Evolutionary conservation across 2,329 filamentous ascomycete genomes (phyloP).

Genomic region (Venturia oleaginea): DNA sequence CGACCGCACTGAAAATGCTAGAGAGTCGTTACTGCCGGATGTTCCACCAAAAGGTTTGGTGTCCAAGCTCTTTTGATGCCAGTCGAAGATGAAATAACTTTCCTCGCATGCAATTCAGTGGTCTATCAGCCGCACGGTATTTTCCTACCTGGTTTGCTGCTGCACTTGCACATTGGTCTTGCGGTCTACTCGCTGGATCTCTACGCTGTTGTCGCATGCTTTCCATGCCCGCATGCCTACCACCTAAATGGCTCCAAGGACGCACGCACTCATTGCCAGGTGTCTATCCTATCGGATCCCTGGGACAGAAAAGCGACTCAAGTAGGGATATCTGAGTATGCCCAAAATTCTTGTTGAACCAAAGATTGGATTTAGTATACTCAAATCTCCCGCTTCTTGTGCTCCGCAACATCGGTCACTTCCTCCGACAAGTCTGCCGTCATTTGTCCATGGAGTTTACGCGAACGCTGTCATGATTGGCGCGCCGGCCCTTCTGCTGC

Average conservation of each 20-base stretch:
- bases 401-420: no score
- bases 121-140: no score
- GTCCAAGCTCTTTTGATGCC: neutral
- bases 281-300: no score
- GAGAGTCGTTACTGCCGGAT: neutral
- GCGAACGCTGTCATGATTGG: neutral
- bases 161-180: neutral
- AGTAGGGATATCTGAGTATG: no score
- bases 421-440: no score
- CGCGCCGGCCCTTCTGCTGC: neutral
- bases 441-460: neutral
- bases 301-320: no score
- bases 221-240: neutral
- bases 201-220: neutral
- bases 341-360: no score
- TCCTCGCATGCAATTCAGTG: no score
- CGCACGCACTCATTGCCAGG: neutral
- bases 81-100: neutral
- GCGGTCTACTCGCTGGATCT: neutral
- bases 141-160: neutral
- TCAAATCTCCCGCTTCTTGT: neutral
- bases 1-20: neutral
- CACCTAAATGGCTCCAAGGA: neutral
- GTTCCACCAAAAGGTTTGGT: neutral
- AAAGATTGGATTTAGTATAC: neutral